Evolutionary conservation across 2,329 filamentous ascomycete genomes (phyloP).

Genomic region (Paraphoma sp.): DNA sequence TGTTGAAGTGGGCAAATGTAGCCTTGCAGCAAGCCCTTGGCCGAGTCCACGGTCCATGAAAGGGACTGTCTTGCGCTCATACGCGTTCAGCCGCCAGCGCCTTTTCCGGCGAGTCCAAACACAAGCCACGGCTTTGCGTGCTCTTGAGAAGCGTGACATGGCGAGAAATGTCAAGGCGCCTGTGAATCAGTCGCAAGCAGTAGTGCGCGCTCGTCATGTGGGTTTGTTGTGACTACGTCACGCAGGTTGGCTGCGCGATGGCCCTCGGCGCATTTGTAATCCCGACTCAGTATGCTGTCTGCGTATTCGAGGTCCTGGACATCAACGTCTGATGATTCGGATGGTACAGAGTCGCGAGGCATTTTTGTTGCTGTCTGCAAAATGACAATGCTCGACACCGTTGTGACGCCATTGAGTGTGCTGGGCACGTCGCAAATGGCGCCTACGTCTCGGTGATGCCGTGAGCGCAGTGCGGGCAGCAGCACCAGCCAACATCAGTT

Average conservation of each 20-base stretch:
- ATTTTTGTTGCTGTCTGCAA: neutral
- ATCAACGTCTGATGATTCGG: constrained; percentile 1
- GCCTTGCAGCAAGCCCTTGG: no score
- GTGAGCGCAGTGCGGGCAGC: constrained; percentile 1
- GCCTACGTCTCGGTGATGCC: neutral
- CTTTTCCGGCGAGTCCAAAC: no score
- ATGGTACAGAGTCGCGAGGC: neutral
- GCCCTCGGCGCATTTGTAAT: constrained; percentile 11
- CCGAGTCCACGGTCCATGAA: no score
- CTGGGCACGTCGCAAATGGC: constrained; percentile 1
- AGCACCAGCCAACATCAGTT: neutral
- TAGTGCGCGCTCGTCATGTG: no score
- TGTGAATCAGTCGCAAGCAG: no score
- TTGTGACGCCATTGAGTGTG: neutral
- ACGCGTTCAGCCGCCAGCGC: no score
- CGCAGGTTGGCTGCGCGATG: constrained; percentile 16
- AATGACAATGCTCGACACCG: neutral
- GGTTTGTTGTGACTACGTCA: constrained; percentile 1
- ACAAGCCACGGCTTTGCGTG: no score
- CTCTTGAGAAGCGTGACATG: no score
- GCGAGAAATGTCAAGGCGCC: no score
- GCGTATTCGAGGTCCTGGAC: constrained; percentile 12
- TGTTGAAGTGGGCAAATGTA: no score
- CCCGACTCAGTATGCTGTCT: constrained; percentile 6
- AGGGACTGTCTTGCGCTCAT: no score